Base-by-base conservation (phyloP, 495 filamentous ascomycete genomes). In the Elasticomyces elasticus region DNA sequence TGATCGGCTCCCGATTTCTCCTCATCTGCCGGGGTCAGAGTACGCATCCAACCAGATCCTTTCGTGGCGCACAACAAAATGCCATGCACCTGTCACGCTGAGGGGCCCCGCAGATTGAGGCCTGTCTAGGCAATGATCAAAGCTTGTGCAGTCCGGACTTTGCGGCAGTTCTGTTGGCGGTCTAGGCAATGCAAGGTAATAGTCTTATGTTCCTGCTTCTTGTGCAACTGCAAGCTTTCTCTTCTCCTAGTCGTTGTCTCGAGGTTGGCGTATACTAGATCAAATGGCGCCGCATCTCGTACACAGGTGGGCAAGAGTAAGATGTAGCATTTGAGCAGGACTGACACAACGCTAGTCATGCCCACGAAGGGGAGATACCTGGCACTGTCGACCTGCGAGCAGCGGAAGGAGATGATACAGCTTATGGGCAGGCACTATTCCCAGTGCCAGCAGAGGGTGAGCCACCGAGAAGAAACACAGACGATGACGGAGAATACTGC, bases 351-450 rank as follows among this genome's bases (percentile, higher is more conserved):
- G 19, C 20, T 52, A 79, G 76, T 55, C 78, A 80, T 62, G 78
- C 77, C 9, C 78, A 76, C 47, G 78, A 79, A 63, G 76, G 71
- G 57, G 72, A 75, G 40, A 70, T 80, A 22, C 76, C 78, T 0
- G 78, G 78, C 4, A 81, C 78, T 0, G 76, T 80, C 28, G 75
- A 80, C 57, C 66, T 81, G 26, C 63, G 69, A 50, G 71, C 72
- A 44, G 54, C 44, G 74, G 80, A 82, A 67, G 80, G 79, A 42
- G 79, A 83, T 55, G 79, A 81, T 54, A 77, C 75, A 1, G 76
- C 67, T 2, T 75, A 79, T 38, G 80, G 79, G 49, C 78, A 81
- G 57, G 80, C 79, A 2, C 63, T 82, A 17, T 83, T 76, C 55
- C 80, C 79, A 1, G 79, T 82, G 0, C 79, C 80, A 12, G 73